phyloP scores from a whole-genome alignment of 345 rosid species.

The Eucalyptus decipiens region DNA sequence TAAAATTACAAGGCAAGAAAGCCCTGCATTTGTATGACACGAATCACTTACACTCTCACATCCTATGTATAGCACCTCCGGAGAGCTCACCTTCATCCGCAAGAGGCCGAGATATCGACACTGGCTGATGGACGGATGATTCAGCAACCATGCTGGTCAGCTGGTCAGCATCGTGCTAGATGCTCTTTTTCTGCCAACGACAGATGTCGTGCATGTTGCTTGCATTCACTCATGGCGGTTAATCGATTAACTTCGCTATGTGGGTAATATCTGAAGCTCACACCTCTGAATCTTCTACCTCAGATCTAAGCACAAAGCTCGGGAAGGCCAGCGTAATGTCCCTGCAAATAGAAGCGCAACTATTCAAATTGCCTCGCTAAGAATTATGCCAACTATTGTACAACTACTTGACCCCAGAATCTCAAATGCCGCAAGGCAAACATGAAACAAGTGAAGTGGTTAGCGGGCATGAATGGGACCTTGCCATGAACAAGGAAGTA shows the following conservation, averaged over 20 bases:
- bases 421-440: not conserved
- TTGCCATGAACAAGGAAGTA: not conserved
- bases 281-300: constrained; percentile 50
- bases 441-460: not conserved
- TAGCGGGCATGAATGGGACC: not conserved
- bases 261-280: not conserved
- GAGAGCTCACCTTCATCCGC: not conserved
- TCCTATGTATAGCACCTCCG: not conserved
- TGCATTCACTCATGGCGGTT: not conserved
- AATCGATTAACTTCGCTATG: not conserved
- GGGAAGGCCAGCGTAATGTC: constrained; percentile 81
- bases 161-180: not conserved
- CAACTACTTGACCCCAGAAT: not conserved
- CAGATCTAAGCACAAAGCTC: constrained; percentile 48
- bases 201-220: not conserved
- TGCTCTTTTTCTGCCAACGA: not conserved
- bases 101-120: not conserved
- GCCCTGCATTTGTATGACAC: not conserved
- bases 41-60: not conserved
- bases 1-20: not conserved
- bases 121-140: not conserved
- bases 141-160: not conserved
- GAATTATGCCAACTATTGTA: not conserved
- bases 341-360: constrained; percentile 18
- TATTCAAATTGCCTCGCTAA: not conserved